Conservation (phyloP, 768 basidiomycete genomes). For the Multifurca ochricompacta region DNA sequence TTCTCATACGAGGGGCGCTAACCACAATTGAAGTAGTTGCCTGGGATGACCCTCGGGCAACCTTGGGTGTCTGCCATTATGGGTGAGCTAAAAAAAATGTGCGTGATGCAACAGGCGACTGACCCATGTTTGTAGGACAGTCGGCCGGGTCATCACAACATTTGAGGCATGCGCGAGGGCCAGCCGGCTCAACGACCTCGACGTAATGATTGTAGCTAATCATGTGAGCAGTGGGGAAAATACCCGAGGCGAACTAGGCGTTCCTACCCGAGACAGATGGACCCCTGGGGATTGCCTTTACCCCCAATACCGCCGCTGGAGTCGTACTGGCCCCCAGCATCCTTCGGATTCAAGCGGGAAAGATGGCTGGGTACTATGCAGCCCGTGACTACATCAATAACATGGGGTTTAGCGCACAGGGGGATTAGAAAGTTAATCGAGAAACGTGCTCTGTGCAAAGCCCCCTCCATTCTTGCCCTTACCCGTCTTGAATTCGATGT, state of each 20-base stretch:
- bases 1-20: too few relatives aligned
- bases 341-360: conserved; percentile 38
- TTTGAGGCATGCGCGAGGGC: conserved; percentile 45
- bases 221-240: background rate
- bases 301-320: conserved; percentile 46
- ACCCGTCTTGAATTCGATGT: conserved; percentile 40
- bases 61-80: conserved; percentile 36
- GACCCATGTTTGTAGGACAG: conserved; percentile 46
- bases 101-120: background rate
- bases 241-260: background rate
- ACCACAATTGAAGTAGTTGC: conserved; percentile 47
- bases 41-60: conserved; percentile 44
- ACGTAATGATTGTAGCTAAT: conserved; percentile 51
- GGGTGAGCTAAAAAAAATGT: background rate
- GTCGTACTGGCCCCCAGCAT: conserved; percentile 51
- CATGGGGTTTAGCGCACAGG: background rate
- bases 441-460: conserved; percentile 39
- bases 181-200: conserved; percentile 48
- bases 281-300: conserved; percentile 44
- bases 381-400: conserved; percentile 47
- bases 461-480: conserved; percentile 33
- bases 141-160: conserved; percentile 49
- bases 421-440: background rate
- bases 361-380: conserved; percentile 42
- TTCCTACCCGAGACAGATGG: conserved; percentile 42